Evolutionary conservation across 116 monocot species (phyloP).

Genomic region (Iris pallida): DNA sequence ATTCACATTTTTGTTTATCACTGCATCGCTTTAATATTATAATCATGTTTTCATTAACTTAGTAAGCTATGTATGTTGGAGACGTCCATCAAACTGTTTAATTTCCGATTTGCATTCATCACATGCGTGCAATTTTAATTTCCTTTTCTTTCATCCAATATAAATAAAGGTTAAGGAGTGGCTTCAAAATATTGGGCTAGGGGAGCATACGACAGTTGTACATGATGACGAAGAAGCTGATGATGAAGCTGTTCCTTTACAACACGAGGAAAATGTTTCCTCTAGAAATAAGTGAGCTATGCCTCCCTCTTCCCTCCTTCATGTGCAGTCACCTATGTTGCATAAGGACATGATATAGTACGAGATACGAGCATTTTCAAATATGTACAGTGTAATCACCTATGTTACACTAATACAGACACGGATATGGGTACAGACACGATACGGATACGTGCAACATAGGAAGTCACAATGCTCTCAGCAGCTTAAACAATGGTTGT

Average conservation of each 20-base stretch:
- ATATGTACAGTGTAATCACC: too few relatives aligned
- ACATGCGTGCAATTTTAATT: background rate
- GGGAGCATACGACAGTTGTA: conserved; percentile 64
- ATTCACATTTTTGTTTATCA: too few relatives aligned
- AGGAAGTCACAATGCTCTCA: too few relatives aligned
- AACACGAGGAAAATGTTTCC: conserved; percentile 70
- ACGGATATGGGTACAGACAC: too few relatives aligned
- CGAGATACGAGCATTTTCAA: too few relatives aligned
- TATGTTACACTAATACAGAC: too few relatives aligned
- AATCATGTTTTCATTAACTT: too few relatives aligned
- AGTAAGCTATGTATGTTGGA: too few relatives aligned
- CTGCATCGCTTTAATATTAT: too few relatives aligned
- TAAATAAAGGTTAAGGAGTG: conserved; percentile 90
- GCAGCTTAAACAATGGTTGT: too few relatives aligned
- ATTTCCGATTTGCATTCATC: background rate
- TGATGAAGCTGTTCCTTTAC: conserved; percentile 55
- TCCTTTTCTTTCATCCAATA: conserved; percentile 3
- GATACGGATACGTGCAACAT: too few relatives aligned
- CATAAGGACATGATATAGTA: background rate
- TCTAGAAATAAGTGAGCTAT: conserved; percentile 62
- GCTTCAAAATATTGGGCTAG: conserved; percentile 91
- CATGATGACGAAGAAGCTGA: conserved; percentile 92
- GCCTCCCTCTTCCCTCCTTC: background rate
- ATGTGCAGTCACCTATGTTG: background rate
- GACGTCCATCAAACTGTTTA: background rate